Evolutionary conservation across 2,329 filamentous ascomycete genomes (phyloP), one percentile per base, ranked within the genome.

Genomic region (Phaeophleospora eucalypticola): DNA sequence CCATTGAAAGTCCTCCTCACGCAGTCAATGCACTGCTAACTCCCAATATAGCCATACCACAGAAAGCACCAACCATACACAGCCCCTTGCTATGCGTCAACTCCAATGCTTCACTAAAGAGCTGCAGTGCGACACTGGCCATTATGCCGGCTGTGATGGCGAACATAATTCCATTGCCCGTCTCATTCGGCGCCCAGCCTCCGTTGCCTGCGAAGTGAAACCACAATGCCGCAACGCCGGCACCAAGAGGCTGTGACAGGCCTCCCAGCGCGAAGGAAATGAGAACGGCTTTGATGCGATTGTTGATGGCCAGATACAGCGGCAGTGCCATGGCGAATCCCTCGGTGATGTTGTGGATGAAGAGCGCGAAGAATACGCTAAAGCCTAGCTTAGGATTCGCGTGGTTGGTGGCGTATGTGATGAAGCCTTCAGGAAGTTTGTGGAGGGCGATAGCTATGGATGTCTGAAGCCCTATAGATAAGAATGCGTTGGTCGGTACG

Each of bases 291-390:
- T 83, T 85, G 63, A 81, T 72, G 37, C 89, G 84, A 48, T 83
- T 91, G 52, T 84, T 80, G 24, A 96, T 80, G 1, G 93, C 93
- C 61, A 98, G 86, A 68, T 95, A 98, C 0, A 98, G 76, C 0
- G 93, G 93, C 0, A 98, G 72, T 0, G 89, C 89, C 78, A 98
- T 86, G 52, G 90, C 88, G 65, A 97, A 97, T 1, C 93, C 93
- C 71, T 98, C 93, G 20, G 89, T 90, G 61, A 98, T 95, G 71
- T 97, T 98, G 76, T 98, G 93, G 49, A 98, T 91, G 64, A 95
- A 95, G 6, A 98, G 79, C 0, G 93, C 91, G 67, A 97, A 80
- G 71, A 98, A 98, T 45, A 98, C 89, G 43, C 87, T 86, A 68
- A 95, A 82, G 16, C 93, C 93, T 0, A 98, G 80, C 0, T 79